Evolutionary conservation across 176 grass and related monocot species (phyloP), one percentile per base, ranked within the genome.

Genomic region (Elymus sibiricus): DNA sequence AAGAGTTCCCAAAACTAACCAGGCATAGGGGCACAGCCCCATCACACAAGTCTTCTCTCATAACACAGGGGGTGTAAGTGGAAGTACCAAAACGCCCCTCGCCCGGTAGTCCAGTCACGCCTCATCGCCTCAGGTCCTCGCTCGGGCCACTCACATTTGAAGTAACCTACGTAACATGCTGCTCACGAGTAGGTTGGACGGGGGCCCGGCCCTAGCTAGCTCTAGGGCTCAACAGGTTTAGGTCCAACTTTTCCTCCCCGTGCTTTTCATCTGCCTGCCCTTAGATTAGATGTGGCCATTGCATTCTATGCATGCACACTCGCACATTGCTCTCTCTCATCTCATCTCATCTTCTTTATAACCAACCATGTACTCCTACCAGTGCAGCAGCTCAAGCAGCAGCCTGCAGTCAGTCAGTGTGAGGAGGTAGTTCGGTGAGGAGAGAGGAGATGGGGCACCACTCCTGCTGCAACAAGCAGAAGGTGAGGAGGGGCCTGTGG

Each of bases 391-490:
- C 34, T 35, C 34, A 5, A 35, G 47, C 47, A 51, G 64, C 38
- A 29, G 29, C 29, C 47, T 77, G 63, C 67, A 19, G 27, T 14
- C 32, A 15, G 56, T 76, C 53, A 77, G 37, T 39, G 1, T 47
- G 6, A 25, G 22, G 6, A 25, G 22, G 67, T 74, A 58, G 55
- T 58, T 58, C 19, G 21, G 55, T 70, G 4, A 55, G 77, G 39
- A 9, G 53, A 22, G 42, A 44, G 68, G 82, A 82, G 85, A 99
- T 99, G 97, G 97, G 97, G 49, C 90, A 97, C 85, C 97, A 99
- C 83, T 99, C 97, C 24, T 96, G 97, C 91, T 99, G 97, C 94
- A 99, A 91, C 83, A 99, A 94, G 79, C 97, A 99, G 79, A 99
- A 99, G 94, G 92, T 99, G 14, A 92, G 96, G 90, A 86, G 96